Evolutionary conservation across 148 eudicot species (phyloP), one percentile per base, ranked within the genome.

Genomic region (Cornus florida): DNA sequence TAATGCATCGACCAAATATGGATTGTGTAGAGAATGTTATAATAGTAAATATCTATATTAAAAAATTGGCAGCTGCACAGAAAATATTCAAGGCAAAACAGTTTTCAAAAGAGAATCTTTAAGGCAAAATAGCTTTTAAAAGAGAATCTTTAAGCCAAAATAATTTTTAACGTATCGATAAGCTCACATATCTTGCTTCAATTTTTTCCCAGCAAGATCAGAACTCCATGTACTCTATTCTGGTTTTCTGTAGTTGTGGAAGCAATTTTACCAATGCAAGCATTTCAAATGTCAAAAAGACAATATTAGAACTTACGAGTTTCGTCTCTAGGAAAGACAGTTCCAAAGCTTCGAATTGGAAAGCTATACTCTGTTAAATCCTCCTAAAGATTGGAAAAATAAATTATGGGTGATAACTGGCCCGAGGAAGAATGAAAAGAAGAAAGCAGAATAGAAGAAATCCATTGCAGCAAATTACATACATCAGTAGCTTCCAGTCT

Each of bases 331-430:
- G 85, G 83, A 82, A 96, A 83, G 65, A 91, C 83, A 32, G 94
- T 93, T 65, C 99, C 99, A 83, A 96, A 93, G 89, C 91, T 91
- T 85, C 99, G 90, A 69, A 66, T 70, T 43, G 90, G 88, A 65
- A 72, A 83, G 38, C 33, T 64, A 64, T 86, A 81, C 69, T 90
- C 97, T 32, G 73, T 60, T 48, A 70, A 83, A 78, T 90, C 92
- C 75, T 92, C 97, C 99, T 96, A 90, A 20, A 76, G 43, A 82
- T 81, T 59, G 22, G 12, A 76, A 57, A 46, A 75, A 73, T 9
- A 60, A 43, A 13, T 35, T 16, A 81, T 33, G 5, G 14, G 16
- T 14, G 64, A 48, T 5, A 57, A 57, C 20, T 57, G 64, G 64
- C 17, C 64, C n/a, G 2, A 57, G 78, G 48, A 17, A 10, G 39